These are phyloP conservation scores for Thielaviopsis punctulata DNA, from an alignment of 2,329 filamentous ascomycete species.

Conservation along the genomic window DNA sequence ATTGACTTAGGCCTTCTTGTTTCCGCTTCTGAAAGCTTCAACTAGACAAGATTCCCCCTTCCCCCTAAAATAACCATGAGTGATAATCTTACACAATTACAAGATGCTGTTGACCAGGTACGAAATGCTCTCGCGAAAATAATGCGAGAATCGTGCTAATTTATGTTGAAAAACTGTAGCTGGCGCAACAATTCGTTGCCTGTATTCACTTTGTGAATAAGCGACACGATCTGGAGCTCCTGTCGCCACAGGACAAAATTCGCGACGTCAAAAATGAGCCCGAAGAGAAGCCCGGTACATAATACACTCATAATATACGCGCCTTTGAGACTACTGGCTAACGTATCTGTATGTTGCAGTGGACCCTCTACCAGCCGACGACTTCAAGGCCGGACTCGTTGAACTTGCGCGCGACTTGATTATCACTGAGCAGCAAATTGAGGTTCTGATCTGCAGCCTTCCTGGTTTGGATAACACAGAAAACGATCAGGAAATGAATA, in stretches of 20 bases:
- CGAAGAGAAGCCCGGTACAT: conserved; percentile 34
- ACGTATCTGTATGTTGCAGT: conserved; percentile 23
- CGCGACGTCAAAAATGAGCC: conserved; percentile 39
- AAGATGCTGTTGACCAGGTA: conserved; percentile 73
- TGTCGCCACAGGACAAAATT: conserved; percentile 40
- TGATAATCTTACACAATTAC: conserved; percentile 66
- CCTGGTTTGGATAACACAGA: conserved; percentile 68
- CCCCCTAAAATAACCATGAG: conserved; percentile 32
- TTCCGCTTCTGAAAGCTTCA: too few species aligned
- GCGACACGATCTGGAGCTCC: conserved; percentile 48
- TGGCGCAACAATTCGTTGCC: conserved; percentile 51
- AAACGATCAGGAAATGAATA: conserved; percentile 52
- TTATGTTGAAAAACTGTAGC: conserved; percentile 23
- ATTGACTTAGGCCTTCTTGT: too few species aligned
- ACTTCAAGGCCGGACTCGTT: conserved; percentile 48
- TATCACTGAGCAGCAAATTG: conserved; percentile 68
- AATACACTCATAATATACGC: not conserved
- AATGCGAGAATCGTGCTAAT: not conserved
- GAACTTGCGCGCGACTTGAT: conserved; percentile 64
- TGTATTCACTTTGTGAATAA: conserved; percentile 48
- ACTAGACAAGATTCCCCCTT: not conserved
- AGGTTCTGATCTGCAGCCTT: conserved; percentile 54
- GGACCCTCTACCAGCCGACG: conserved; percentile 42
- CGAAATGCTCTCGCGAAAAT: conserved; percentile 6
- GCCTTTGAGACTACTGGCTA: not conserved